phyloP scores from a whole-genome alignment of 768 basidiomycete genomes.

The Pleurotus salmoneostramineus region DNA sequence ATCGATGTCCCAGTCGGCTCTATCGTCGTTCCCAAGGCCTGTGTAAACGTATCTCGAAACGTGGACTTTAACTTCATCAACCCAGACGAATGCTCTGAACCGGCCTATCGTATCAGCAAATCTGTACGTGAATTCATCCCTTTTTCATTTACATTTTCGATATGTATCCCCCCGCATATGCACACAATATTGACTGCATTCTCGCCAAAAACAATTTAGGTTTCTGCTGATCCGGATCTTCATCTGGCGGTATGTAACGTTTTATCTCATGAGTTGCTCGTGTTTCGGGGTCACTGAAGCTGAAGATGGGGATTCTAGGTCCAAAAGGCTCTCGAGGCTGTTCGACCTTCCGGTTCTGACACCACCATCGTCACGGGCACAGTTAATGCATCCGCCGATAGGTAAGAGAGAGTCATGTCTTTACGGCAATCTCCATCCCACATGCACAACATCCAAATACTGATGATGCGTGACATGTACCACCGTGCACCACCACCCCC shows the following conservation, averaged over 20 bases:
- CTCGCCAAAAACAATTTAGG: slow-evolving; percentile 28
- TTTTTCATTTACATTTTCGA: neutral
- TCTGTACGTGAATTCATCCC: slow-evolving; percentile 36
- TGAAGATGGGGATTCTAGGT: slow-evolving; percentile 30
- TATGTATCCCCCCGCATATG: too few relatives aligned
- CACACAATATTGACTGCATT: neutral
- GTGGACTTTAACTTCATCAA: slow-evolving; percentile 71
- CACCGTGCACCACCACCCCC: too few relatives aligned
- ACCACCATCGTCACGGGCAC: slow-evolving; percentile 37
- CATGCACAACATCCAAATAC: neutral
- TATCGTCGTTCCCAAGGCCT: slow-evolving; percentile 65
- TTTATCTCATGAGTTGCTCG: slow-evolving; percentile 8
- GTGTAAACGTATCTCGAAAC: slow-evolving; percentile 69
- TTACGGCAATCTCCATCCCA: neutral
- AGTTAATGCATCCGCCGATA: slow-evolving; percentile 81
- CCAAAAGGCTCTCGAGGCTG: slow-evolving; percentile 35
- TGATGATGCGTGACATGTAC: neutral
- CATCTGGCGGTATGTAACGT: slow-evolving; percentile 36
- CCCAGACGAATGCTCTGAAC: slow-evolving; percentile 33
- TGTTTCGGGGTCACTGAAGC: neutral
- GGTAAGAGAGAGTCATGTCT: slow-evolving; percentile 35
- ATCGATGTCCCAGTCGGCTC: slow-evolving; percentile 70
- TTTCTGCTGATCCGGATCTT: slow-evolving; percentile 53
- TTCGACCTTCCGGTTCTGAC: slow-evolving; percentile 35
- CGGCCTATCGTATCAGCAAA: slow-evolving; percentile 66